Evolutionary conservation across 306 rosid species (phyloP).

Genomic region (Trifolium subterraneum): DNA sequence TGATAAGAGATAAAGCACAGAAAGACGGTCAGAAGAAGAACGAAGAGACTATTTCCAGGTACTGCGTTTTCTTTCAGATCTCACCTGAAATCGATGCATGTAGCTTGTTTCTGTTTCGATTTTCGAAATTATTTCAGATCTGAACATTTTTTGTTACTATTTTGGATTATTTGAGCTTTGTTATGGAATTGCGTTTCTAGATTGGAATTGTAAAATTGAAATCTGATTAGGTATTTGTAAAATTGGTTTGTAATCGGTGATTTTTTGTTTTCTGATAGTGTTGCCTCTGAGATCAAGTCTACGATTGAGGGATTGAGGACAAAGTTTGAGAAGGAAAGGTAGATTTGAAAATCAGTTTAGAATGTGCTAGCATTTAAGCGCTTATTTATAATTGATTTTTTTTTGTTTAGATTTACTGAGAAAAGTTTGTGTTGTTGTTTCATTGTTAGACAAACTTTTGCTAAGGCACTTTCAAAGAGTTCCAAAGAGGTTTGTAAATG

Average conservation of each 20-base stretch:
- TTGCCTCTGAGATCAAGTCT: constrained; percentile 76
- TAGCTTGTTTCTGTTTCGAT: constrained; percentile 20
- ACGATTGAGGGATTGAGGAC: constrained; percentile 71
- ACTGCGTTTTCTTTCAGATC: constrained; percentile 28
- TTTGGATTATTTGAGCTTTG: neutral
- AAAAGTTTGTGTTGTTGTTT: constrained; percentile 18
- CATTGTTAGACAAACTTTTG: constrained; percentile 73
- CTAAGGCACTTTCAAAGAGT: constrained; percentile 90
- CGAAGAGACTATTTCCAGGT: constrained; percentile 95
- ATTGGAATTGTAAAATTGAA: neutral
- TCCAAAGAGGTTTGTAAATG: constrained; percentile 81
- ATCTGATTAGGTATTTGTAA: neutral
- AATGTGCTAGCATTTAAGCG: constrained; percentile 13
- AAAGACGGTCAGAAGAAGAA: constrained; percentile 94
- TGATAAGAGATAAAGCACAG: constrained; percentile 82
- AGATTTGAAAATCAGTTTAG: constrained; percentile 30
- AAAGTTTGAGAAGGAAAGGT: constrained; percentile 96
- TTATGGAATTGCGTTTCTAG: neutral
- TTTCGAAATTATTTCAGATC: constrained; percentile 14
- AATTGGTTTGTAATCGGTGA: constrained; percentile 21
- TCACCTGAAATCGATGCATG: constrained; percentile 14
- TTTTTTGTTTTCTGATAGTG: constrained; percentile 60
- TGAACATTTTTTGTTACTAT: neutral
- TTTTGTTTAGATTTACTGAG: constrained; percentile 19
- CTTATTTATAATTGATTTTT: neutral